These are phyloP conservation scores for Thuidium tamariscinum DNA, from an alignment of 225 moss, liverwort and hornwort species.

Conservation along the genomic window DNA sequence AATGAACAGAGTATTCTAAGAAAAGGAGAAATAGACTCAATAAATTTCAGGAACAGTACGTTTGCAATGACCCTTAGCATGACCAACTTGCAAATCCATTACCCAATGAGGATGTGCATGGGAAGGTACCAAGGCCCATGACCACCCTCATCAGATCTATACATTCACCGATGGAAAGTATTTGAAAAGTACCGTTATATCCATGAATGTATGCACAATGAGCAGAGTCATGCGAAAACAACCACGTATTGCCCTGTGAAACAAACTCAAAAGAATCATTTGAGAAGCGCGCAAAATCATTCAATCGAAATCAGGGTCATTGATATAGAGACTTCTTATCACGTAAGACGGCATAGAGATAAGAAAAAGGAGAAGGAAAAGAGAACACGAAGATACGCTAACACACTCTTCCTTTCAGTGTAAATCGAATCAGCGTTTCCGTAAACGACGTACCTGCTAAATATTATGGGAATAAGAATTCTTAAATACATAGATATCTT, in stretches of 20 bases:
- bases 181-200: slow-evolving; percentile 43
- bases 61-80: background rate
- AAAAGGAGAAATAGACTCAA: background rate
- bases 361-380: background rate
- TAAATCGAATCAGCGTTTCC: background rate
- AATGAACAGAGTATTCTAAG: background rate
- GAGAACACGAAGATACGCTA: background rate
- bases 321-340: background rate
- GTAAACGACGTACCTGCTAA: slow-evolving; percentile 45
- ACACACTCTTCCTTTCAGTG: background rate
- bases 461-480: slow-evolving; percentile 55
- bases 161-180: background rate
- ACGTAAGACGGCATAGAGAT: background rate
- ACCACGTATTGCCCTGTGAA: slow-evolving; percentile 52
- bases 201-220: slow-evolving; percentile 52
- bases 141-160: background rate
- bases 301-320: background rate
- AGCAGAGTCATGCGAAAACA: slow-evolving; percentile 64
- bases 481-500: slow-evolving; percentile 47
- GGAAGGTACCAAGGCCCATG: background rate
- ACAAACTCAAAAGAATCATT: background rate
- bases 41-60: background rate
- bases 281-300: background rate
- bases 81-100: background rate
- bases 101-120: background rate